These are phyloP conservation scores for Amylostereum areolatum DNA, from an alignment of 1,284 basidiomycete genomes.

Conservation along the genomic window DNA sequence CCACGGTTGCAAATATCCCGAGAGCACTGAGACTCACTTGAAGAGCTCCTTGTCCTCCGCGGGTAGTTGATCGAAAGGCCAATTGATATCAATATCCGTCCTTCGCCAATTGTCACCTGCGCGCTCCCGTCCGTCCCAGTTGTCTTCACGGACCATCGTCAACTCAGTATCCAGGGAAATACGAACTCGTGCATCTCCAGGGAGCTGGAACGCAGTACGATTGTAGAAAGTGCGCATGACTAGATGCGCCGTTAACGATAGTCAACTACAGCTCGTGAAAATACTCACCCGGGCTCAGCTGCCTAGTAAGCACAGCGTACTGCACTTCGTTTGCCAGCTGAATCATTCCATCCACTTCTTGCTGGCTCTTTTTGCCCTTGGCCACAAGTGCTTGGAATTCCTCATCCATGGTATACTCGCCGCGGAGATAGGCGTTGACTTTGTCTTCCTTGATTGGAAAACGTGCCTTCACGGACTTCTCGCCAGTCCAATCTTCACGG, in stretches of 20 bases:
- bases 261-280: too few species aligned
- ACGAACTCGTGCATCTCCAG: constrained; percentile 95
- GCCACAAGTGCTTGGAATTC: constrained; percentile 87
- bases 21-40: constrained; percentile 50
- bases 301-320: constrained; percentile 83
- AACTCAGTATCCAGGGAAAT: constrained; percentile 98
- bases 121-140: constrained; percentile 85
- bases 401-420: constrained; percentile 90
- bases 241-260: too few species aligned
- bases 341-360: constrained; percentile 93
- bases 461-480: constrained; percentile 98
- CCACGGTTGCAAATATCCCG: neutral
- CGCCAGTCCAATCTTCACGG: constrained; percentile 98
- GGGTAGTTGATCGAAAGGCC: constrained; percentile 79
- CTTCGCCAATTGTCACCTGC: constrained; percentile 90
- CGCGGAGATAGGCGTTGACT: constrained; percentile 87
- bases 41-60: constrained; percentile 88
- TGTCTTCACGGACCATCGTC: constrained; percentile 91
- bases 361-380: constrained; percentile 92
- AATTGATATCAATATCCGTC: constrained; percentile 89
- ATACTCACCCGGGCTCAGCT: constrained; percentile 70
- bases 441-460: constrained; percentile 96
- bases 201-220: constrained; percentile 97
- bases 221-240: constrained; percentile 99
- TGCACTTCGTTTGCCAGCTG: constrained; percentile 96